These are phyloP conservation scores for Mycena polygramma DNA, from an alignment of 768 basidiomycete genomes.

Conservation along the genomic window DNA sequence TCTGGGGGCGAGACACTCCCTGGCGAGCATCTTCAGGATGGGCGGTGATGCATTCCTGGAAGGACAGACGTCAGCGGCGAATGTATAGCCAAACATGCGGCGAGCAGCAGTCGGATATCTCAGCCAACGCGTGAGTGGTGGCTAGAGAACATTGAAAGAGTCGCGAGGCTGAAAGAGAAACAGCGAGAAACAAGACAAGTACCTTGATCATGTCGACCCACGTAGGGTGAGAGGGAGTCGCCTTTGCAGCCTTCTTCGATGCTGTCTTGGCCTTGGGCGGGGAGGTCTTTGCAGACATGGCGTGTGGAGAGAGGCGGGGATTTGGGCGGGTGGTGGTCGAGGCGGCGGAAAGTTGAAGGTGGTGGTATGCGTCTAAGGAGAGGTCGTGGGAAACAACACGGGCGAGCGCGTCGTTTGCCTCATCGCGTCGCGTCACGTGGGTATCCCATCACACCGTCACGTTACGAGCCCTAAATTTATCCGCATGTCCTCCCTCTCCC, in stretches of 20 bases:
- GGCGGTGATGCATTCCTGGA: constrained; percentile 85
- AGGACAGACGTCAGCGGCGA: constrained; percentile 30
- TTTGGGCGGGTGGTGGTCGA: background rate
- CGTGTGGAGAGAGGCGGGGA: background rate
- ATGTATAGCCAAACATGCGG: background rate
- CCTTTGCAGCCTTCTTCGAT: constrained; percentile 54
- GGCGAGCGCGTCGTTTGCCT: background rate
- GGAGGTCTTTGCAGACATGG: constrained; percentile 20
- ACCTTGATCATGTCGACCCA: constrained; percentile 90
- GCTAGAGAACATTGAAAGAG: background rate
- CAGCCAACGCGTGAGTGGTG: background rate
- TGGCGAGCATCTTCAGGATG: constrained; percentile 81
- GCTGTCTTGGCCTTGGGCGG: background rate
- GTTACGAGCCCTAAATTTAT: no score
- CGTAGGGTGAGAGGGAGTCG: constrained; percentile 64
- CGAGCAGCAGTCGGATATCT: constrained; percentile 2
- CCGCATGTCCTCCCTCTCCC: constrained; percentile 60
- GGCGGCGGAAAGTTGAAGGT: background rate
- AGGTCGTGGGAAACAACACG: background rate
- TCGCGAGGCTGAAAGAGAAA: constrained; percentile 13
- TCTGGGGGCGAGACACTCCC: constrained; percentile 91
- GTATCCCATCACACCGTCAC: background rate
- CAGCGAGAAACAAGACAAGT: constrained; percentile 27
- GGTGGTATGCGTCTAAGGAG: background rate
- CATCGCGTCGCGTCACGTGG: background rate